phyloP scores from a whole-genome alignment of 2,329 filamentous ascomycete species.

The Aspergillus ochraceus region DNA sequence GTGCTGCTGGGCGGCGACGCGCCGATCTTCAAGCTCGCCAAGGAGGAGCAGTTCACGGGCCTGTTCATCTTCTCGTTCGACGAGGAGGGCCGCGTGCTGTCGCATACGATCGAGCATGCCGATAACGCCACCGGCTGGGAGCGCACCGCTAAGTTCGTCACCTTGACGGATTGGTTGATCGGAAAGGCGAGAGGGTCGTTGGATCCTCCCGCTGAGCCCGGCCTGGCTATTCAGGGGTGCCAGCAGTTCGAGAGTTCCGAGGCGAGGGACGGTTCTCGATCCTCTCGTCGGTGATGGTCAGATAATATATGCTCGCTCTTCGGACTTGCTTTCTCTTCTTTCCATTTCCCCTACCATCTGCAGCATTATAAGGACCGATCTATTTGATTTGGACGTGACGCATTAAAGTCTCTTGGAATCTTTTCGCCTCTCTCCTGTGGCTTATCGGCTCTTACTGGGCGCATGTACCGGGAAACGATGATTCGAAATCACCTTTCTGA shows the following conservation, averaged over 20 bases:
- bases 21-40: slow-evolving; percentile 51
- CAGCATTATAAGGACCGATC: not conserved
- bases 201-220: slow-evolving; percentile 27
- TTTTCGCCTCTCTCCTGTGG: not conserved
- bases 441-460: not conserved
- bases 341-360: not conserved
- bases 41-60: slow-evolving; percentile 78
- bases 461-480: not conserved
- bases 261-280: not conserved
- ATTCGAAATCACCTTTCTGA: not conserved
- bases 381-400: not conserved
- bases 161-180: slow-evolving; percentile 90
- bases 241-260: slow-evolving; percentile 6
- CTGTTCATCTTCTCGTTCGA: slow-evolving; percentile 97
- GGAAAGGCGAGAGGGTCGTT: slow-evolving; percentile 66
- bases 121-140: slow-evolving; percentile 84
- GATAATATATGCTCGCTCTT: too few species aligned
- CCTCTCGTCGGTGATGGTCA: not conserved
- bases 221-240: slow-evolving; percentile 29
- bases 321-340: not conserved
- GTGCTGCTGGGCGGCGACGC: slow-evolving; percentile 55
- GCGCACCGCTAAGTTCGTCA: slow-evolving; percentile 79
- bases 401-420: not conserved
- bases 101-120: slow-evolving; percentile 91
- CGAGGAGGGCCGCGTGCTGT: slow-evolving; percentile 75